Base-by-base conservation (phyloP, 2,329 filamentous ascomycete species). In the Trichoderma sp. region DNA sequence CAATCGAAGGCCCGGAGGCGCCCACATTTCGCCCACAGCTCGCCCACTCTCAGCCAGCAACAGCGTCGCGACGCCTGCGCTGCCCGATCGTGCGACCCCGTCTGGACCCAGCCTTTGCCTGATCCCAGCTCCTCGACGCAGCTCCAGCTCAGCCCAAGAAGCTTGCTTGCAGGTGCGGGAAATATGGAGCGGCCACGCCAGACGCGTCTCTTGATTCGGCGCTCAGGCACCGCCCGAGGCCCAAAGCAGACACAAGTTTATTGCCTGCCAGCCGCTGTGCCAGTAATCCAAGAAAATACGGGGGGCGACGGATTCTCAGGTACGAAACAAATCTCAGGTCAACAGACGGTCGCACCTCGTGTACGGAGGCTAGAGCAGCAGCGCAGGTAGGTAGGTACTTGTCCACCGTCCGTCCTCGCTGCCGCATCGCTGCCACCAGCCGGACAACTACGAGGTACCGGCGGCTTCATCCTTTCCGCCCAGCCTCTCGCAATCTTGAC, bases 91-190 rank as follows among this genome's bases (percentile, higher is more conserved):
- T 66, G 63, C 63, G 63, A 54, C 65, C 65, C 65, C 55, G 26
- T 67, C 37, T 46, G 39, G 39, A 43, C 39, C 55, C 65, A 67
- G 65, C 56, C 56, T 59, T 59, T 67, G 37, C 52, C 26, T 67
- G 21, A 32, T 43, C 63, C 61, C 51, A 55, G 51, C 59, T 49
- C 54, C 58, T 54, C 63, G 49, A 43, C 64, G 34, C 63, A 59
- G 55, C 64, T 59, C 65, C 55, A 59, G 55, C 65, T 67, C 66
- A 68, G 66, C 66, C 58, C 49, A 68, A 37, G 21, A 55, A 68
- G 66, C 59, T 68, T 68, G 66, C 66, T 68, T 68, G 66, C 58
- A 68, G 66, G 58, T 61, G 66, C 34, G 37, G 46, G 58, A 63
- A 68, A 68, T 63, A 30, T 46, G 58, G 66, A 56, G 37, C 65